A percentile compares a stretch with the other conserved stretches of the same genome.
Conservation (phyloP, 345 rosid genomes). For the Populus ilicifolia region DNA sequence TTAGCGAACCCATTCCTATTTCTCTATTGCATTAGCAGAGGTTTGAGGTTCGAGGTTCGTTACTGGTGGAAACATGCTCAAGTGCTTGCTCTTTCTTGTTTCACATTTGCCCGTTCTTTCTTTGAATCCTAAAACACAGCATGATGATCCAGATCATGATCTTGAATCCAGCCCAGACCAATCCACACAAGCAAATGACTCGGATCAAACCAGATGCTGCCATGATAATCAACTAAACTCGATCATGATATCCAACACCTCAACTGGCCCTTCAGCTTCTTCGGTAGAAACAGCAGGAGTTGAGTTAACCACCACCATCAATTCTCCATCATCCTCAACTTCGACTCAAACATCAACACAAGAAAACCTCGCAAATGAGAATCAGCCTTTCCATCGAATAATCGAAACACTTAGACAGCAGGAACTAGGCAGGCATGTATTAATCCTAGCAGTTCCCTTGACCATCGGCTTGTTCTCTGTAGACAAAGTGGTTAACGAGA, state of each 20-base stretch:
- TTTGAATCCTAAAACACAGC: background rate
- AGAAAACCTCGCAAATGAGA: background rate
- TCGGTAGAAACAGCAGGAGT: background rate
- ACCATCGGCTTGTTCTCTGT: background rate
- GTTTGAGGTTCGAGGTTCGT: too few species aligned
- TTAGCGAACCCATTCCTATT: background rate
- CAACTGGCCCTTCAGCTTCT: background rate
- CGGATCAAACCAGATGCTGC: background rate
- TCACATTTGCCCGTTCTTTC: background rate
- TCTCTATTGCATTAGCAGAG: too few species aligned
- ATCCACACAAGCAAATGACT: background rate
- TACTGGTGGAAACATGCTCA: background rate
- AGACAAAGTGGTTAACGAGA: background rate
- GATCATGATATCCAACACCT: background rate
- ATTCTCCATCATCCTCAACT: background rate
- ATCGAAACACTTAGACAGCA: background rate
- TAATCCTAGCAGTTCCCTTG: slow-evolving; percentile 6
- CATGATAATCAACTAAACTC: background rate
- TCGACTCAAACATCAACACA: background rate
- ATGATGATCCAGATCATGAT: background rate
- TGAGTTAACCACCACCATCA: too few species aligned
- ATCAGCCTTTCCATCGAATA: background rate
- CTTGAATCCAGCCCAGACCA: background rate
- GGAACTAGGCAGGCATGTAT: background rate
- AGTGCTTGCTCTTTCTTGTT: background rate